Evolutionary conservation across 495 filamentous ascomycete species (phyloP).

Genomic region (Niebla homalea): DNA sequence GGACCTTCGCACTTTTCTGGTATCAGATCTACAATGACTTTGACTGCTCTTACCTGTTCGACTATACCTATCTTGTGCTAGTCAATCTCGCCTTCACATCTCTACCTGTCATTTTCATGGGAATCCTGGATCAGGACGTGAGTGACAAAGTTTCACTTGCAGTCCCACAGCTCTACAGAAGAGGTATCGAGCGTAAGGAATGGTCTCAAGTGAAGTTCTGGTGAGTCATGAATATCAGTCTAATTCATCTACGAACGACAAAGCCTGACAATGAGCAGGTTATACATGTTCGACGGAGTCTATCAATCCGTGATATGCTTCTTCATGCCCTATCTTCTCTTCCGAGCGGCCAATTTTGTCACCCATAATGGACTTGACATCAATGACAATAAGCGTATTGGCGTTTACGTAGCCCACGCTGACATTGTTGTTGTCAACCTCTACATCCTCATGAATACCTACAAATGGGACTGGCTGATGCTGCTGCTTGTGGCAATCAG

Average conservation of each 20-base stretch:
- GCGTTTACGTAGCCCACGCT: slow-evolving; percentile 67
- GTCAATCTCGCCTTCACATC: slow-evolving; percentile 98
- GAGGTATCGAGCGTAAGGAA: slow-evolving; percentile 91
- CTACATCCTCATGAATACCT: slow-evolving; percentile 92
- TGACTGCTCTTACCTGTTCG: slow-evolving; percentile 90
- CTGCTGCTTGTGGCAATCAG: slow-evolving; percentile 67
- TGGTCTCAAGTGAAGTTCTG: slow-evolving; percentile 98
- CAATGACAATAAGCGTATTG: slow-evolving; percentile 65
- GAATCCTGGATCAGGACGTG: slow-evolving; percentile 95
- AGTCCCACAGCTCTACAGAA: slow-evolving; percentile 87
- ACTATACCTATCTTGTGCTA: slow-evolving; percentile 92
- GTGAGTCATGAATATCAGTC: slow-evolving; percentile 33
- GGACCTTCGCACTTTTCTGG: slow-evolving; percentile 97
- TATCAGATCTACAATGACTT: slow-evolving; percentile 92
- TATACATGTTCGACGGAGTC: slow-evolving; percentile 88
- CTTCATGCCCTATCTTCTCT: slow-evolving; percentile 81
- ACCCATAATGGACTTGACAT: slow-evolving; percentile 57
- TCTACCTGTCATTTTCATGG: slow-evolving; percentile 88
- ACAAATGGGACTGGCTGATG: slow-evolving; percentile 95
- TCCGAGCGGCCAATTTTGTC: slow-evolving; percentile 50
- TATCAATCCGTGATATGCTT: slow-evolving; percentile 90
- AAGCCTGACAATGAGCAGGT: slow-evolving; percentile 41
- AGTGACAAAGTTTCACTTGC: slow-evolving; percentile 84
- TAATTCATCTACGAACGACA: slow-evolving; percentile 5
- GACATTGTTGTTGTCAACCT: slow-evolving; percentile 72